Percentiles rank a stretch among this genome's conserved stretches.
phyloP scores from a whole-genome alignment of 495 filamentous ascomycete genomes.

The Neurospora africana region DNA sequence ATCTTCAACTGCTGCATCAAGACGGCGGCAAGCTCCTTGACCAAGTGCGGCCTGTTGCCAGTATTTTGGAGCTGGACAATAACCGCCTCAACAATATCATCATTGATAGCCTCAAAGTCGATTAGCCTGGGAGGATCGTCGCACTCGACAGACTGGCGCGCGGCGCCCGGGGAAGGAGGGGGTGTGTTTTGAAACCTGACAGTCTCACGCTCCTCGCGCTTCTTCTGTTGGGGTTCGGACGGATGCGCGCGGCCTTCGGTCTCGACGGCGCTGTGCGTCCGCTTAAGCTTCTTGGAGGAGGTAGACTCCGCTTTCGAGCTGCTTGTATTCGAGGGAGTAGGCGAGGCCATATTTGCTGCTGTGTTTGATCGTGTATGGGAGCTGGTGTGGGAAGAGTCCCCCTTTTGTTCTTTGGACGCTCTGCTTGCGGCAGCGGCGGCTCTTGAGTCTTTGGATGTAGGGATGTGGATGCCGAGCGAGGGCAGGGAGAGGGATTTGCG shows the following conservation, averaged over 20 bases:
- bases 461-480: constrained; percentile 85
- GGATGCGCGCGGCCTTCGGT: constrained; percentile 35
- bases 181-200: constrained; percentile 61
- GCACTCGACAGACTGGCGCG: constrained; percentile 30
- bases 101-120: constrained; percentile 80
- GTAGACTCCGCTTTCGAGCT: constrained; percentile 17
- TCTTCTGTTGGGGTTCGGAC: constrained; percentile 39
- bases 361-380: constrained; percentile 9
- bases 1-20: constrained; percentile 65
- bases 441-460: constrained; percentile 57
- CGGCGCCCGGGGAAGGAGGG: constrained; percentile 60
- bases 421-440: constrained; percentile 25
- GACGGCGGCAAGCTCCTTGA: constrained; percentile 84
- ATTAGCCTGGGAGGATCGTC: constrained; percentile 45
- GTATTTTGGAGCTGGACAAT: constrained; percentile 87
- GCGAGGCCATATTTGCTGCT: constrained; percentile 37
- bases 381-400: constrained; percentile 16
- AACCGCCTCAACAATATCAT: constrained; percentile 89
- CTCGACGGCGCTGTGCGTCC: constrained; percentile 52
- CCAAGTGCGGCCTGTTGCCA: constrained; percentile 83
- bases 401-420: constrained; percentile 12
- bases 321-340: constrained; percentile 5
- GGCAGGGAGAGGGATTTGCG: constrained; percentile 92
- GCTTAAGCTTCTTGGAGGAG: constrained; percentile 73
- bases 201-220: constrained; percentile 34